A percentile compares a stretch with the other conserved stretches of the same genome.
These are phyloP conservation scores for Orobanche coerulescens DNA, from an alignment of 257 asterid species.

Conservation along the genomic window DNA sequence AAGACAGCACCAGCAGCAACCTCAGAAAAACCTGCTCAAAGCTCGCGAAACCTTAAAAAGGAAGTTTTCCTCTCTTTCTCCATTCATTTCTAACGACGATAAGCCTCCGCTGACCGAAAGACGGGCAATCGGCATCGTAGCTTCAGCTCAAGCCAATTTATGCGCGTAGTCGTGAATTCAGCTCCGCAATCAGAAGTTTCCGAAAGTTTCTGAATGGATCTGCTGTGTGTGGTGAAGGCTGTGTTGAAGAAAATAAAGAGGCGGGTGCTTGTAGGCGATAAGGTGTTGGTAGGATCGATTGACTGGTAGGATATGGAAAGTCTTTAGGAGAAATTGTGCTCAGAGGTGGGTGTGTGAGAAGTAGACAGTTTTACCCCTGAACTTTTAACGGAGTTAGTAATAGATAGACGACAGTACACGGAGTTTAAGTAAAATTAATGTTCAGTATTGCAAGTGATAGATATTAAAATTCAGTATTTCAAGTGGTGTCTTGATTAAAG, in stretches of 20 bases:
- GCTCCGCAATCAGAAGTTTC: conserved; percentile 22
- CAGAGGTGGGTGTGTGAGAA: no score
- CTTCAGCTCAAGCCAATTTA: conserved; percentile 87
- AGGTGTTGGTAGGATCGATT: conserved; percentile 75
- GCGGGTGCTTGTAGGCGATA: conserved; percentile 91
- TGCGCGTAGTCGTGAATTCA: conserved; percentile 79
- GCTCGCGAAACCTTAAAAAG: conserved; percentile 65
- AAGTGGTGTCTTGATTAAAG: no score
- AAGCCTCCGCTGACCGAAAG: conserved; percentile 41
- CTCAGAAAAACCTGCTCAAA: conserved; percentile 48
- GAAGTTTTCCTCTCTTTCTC: conserved; percentile 57
- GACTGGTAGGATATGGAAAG: no score
- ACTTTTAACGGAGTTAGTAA: no score
- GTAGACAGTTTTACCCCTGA: no score
- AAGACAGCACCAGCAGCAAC: conserved; percentile 50
- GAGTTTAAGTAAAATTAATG: no score
- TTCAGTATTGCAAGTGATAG: no score
- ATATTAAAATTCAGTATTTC: no score
- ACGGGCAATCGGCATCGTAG: conserved; percentile 82
- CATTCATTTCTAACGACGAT: conserved; percentile 53
- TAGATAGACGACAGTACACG: no score
- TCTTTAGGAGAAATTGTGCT: no score
- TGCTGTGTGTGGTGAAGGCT: conserved; percentile 86
- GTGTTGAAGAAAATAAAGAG: conserved; percentile 86
- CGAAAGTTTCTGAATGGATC: conserved; percentile 50